Base-by-base conservation (phyloP, 2,329 filamentous ascomycete genomes). In the Fusarium sambucinum region DNA sequence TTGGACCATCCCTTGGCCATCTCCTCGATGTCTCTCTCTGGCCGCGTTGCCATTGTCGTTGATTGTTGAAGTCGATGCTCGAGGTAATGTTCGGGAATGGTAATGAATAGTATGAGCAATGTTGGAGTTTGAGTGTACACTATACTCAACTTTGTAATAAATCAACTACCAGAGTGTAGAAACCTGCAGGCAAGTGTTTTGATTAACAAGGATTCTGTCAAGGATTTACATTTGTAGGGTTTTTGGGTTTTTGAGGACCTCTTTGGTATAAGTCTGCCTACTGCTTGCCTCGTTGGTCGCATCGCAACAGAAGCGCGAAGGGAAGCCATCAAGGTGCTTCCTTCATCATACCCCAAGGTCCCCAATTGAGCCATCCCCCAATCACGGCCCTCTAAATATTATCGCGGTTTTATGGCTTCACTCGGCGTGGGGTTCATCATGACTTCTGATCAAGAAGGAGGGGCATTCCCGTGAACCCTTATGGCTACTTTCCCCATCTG, bases 1-100 rank as follows among this genome's bases (percentile, higher is more conserved):
- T 77, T 74, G 2, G 74, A 70, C 79, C 79, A 81, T 27, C 76
- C 78, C 57, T 78, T 80, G 55, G 75, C 69, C 19, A 80, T 78
- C 42, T 77, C 76, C 3, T 77, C 73, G 14, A 81, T 55, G 21
- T 80, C 76, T 47, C 67, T 61, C 32, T 79, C 75, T 17, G 72
- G 66, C 23, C 61, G 63, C 25, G 70, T 73, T 17, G 58, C 56
- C 71, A 77, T 76, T 32, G 47, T 54, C 27, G 41, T n/a, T 35
- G 42, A 37, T 27, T 57, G 16, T 52, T 25, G 32, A 41, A 32
- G 38, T 52, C 33, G 23, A 30, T 12, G 33, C 11, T 44, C 44
- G 17, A 14, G 5, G 54, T 27, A 27, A 12, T 37, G 13, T 25
- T 40, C 17, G 9, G 12, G 27, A 44, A 30, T 38, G n/a, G 52